These are phyloP conservation scores for Thalassiosira profunda DNA, from an alignment of 108 stramenopile species.

Conservation along the genomic window DNA sequence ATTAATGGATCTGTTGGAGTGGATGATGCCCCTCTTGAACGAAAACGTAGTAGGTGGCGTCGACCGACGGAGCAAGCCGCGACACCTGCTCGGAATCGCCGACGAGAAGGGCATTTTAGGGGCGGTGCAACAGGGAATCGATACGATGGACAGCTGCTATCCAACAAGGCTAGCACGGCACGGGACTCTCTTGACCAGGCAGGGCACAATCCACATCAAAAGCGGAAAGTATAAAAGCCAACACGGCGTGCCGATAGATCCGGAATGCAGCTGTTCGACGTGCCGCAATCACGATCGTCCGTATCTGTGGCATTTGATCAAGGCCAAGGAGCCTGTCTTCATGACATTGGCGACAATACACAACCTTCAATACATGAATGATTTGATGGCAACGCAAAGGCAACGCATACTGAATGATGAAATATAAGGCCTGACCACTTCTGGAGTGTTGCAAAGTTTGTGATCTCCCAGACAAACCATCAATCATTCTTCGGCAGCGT, in stretches of 20 bases:
- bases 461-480: background rate
- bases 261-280: slow-evolving; percentile 79
- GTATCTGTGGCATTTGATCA: slow-evolving; percentile 94
- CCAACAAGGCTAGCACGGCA: slow-evolving; percentile 90
- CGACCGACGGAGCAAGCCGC: slow-evolving; percentile 72
- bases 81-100: slow-evolving; percentile 94
- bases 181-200: slow-evolving; percentile 76
- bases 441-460: background rate
- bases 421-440: slow-evolving; percentile 46
- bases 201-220: slow-evolving; percentile 70
- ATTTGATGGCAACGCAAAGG: slow-evolving; percentile 83
- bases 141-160: slow-evolving; percentile 94
- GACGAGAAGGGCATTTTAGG: slow-evolving; percentile 86
- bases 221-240: slow-evolving; percentile 57
- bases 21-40: slow-evolving; percentile 93
- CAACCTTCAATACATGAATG: slow-evolving; percentile 95
- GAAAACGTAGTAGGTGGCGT: slow-evolving; percentile 22
- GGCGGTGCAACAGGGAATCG: slow-evolving; percentile 83
- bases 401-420: slow-evolving; percentile 86
- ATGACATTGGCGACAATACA: slow-evolving; percentile 82
- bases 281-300: slow-evolving; percentile 89
- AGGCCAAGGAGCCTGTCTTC: slow-evolving; percentile 90
- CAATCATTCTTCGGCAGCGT: slow-evolving; percentile 65
- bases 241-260: slow-evolving; percentile 80
- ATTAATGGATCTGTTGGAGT: slow-evolving; percentile 81